Base-by-base conservation (phyloP, 106 monocot species). In the Phalaenopsis aphrodite region DNA sequence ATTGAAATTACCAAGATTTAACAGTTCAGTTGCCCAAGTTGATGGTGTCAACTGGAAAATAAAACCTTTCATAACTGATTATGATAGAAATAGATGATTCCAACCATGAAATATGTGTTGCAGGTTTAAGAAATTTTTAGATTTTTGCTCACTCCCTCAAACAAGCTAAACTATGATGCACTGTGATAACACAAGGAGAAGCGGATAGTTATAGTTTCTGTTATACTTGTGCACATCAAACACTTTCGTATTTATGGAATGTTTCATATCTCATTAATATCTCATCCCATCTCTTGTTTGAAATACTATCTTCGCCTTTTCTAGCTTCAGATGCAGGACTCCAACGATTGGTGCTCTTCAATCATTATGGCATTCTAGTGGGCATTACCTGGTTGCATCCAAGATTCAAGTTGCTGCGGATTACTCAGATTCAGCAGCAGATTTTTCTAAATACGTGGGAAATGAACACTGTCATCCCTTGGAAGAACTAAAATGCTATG, bases 371-470 rank as follows among this genome's bases (percentile, higher is more conserved):
- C 56, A 84, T 46, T 18, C 76, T 47, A 73, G 19, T 41, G 79
- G 77, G 38, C 84, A 76, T 41, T 85, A 90, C 5, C 45, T 72
- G 16, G 64, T 83, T 56, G 72, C 84, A 19, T 82, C 86, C 66
- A 92, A 88, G 85, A 85, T 89, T 84, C 81, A 77, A 37, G 90
- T 92, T 39, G 90, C 94, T 79, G 90, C 94, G 47, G 92, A 94
- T 85, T 90, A 87, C 80, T 82, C 94, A 36, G 94, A 90, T 30
- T 88, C 87, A 36, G 68, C 86, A 56, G 86, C 92, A 75, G 90
- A 94, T 83, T 91, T 88, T 83, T 81, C 84, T 68, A 79, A 81
- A 41, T 78, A 84, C 84, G 67, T 79, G 45, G 83, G 56, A 76
- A 75, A 64, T 75, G 83, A 19, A 39, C 87, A 90, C 45, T 94